These are phyloP conservation scores for Cryptosporidium sp. DNA, from an alignment of 169 alveolate species.

Conservation along the genomic window DNA sequence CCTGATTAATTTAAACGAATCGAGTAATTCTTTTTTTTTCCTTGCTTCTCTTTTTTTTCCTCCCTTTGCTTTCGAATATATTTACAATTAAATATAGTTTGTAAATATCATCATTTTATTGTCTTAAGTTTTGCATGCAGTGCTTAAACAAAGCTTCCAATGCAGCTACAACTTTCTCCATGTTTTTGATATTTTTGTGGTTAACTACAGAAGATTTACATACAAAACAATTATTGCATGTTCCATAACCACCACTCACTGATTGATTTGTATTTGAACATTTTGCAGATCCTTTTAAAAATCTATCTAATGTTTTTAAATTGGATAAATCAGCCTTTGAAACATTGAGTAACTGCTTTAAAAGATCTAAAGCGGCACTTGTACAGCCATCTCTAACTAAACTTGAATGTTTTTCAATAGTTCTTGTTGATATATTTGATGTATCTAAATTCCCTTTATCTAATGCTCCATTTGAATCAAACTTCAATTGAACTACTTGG, in stretches of 20 bases:
- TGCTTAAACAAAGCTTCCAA: background rate
- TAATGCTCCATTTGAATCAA: background rate
- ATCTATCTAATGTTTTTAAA: background rate
- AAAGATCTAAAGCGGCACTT: too few species aligned
- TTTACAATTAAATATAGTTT: too few species aligned
- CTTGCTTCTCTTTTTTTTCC: too few species aligned
- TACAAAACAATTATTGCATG: background rate
- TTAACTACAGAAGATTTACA: background rate
- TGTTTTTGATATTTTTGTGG: background rate
- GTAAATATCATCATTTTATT: background rate
- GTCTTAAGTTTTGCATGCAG: background rate
- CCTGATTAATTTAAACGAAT: too few species aligned
- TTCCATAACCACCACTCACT: too few species aligned
- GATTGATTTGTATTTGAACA: background rate
- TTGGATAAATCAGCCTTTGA: background rate
- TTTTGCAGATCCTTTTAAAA: background rate
- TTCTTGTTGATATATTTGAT: background rate
- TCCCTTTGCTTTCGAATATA: too few species aligned
- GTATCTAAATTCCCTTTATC: background rate
- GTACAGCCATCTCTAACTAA: background rate
- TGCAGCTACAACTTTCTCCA: background rate
- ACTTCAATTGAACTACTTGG: too few species aligned
- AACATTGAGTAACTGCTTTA: background rate
- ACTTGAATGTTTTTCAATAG: background rate
- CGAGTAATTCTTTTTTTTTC: too few species aligned